These are phyloP conservation scores for Xylaria sp. DNA, from an alignment of 2,329 filamentous ascomycete species.

Conservation along the genomic window DNA sequence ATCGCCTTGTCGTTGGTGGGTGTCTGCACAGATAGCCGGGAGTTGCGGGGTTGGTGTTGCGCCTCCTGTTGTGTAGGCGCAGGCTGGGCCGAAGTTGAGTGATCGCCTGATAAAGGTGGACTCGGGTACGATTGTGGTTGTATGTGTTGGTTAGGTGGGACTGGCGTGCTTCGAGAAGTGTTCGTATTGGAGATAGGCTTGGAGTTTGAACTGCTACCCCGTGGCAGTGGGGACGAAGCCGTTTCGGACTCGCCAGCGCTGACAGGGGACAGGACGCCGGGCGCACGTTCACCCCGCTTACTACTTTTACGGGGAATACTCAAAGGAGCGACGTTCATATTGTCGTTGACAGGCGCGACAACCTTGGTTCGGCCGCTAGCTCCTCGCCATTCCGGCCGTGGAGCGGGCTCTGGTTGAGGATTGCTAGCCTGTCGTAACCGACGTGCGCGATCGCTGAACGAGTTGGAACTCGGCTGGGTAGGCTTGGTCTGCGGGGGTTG, in stretches of 20 bases:
- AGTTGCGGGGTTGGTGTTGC: slow-evolving; percentile 14
- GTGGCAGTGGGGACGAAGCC: slow-evolving; percentile 25
- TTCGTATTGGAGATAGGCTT: slow-evolving; percentile 33
- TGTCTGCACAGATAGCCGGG: slow-evolving; percentile 31
- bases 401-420: slow-evolving; percentile 28
- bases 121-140: slow-evolving; percentile 43
- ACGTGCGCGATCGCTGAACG: slow-evolving; percentile 51
- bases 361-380: slow-evolving; percentile 69
- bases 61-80: slow-evolving; percentile 8
- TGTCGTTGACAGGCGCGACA: slow-evolving; percentile 66
- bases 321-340: slow-evolving; percentile 57
- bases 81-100: slow-evolving; percentile 19
- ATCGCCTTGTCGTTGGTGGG: slow-evolving; percentile 43
- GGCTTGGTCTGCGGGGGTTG: slow-evolving; percentile 35
- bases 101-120: slow-evolving; percentile 41
- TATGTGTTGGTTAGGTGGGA: slow-evolving; percentile 20
- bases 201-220: slow-evolving; percentile 5
- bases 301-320: slow-evolving; percentile 56
- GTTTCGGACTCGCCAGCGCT: slow-evolving; percentile 41
- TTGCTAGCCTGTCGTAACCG: slow-evolving; percentile 43
- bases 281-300: slow-evolving; percentile 41
- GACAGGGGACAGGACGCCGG: slow-evolving; percentile 36
- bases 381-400: slow-evolving; percentile 70
- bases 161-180: neutral
- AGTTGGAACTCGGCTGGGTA: slow-evolving; percentile 35